phyloP scores from a whole-genome alignment of 208 protist genomes.

The Crithidia expoeki region DNA sequence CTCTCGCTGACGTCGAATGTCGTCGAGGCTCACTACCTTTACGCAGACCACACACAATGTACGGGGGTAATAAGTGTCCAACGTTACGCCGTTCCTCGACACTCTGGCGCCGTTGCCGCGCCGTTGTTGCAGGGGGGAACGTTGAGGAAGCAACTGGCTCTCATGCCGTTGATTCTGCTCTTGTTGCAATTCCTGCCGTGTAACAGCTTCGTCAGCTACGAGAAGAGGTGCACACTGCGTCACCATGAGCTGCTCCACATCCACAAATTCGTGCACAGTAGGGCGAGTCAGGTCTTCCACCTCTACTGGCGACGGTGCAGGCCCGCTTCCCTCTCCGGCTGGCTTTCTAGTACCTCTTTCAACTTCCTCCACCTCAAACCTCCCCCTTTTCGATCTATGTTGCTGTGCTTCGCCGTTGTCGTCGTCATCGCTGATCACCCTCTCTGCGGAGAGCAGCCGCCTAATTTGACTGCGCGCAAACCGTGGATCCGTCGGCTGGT shows the following conservation, averaged over 20 bases:
- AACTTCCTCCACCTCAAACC: too few relatives aligned
- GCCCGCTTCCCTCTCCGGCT: background rate
- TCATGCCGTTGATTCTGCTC: background rate
- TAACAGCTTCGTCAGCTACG: background rate
- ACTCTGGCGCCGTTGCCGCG: background rate
- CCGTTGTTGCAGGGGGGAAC: background rate
- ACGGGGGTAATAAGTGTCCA: conserved; percentile 53
- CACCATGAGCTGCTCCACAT: conserved; percentile 32
- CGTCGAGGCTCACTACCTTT: conserved; percentile 30
- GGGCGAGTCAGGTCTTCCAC: conserved; percentile 25
- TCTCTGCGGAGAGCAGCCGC: background rate
- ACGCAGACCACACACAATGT: conserved; percentile 50
- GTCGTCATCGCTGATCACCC: conserved; percentile 21
- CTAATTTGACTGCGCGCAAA: background rate
- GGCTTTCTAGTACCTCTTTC: background rate
- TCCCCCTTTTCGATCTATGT: background rate
- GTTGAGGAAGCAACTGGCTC: background rate
- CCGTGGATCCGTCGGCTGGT: background rate
- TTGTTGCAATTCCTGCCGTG: background rate
- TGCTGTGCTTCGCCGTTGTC: background rate
- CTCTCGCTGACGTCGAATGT: conserved; percentile 27
- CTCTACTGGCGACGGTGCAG: background rate
- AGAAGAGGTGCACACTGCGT: conserved; percentile 33
- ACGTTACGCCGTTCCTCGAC: conserved; percentile 25
- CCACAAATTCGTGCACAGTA: conserved; percentile 26